Percentiles rank a stretch among this genome's conserved stretches.
These are phyloP conservation scores for Taphrina confusa DNA, from an alignment of 1,139 yeast species.

Conservation along the genomic window DNA sequence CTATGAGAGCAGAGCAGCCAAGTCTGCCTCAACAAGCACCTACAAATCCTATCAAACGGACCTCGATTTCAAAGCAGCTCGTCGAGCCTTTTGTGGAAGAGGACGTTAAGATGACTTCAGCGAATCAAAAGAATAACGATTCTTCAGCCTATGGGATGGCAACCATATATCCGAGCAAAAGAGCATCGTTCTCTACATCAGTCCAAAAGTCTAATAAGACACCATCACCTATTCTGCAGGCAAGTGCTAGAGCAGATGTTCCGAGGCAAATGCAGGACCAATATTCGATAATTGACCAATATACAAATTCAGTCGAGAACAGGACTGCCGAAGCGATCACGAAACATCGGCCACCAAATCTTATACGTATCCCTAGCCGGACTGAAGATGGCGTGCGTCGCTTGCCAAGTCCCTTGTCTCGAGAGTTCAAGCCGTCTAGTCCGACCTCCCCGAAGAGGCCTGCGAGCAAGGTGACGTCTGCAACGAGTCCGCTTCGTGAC, in stretches of 20 bases:
- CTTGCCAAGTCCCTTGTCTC: background rate
- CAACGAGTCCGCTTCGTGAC: background rate
- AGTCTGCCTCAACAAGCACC: no score
- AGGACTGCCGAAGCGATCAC: no score
- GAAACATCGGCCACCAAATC: background rate
- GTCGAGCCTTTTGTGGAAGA: conserved; percentile 9
- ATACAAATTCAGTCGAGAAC: no score
- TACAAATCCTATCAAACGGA: no score
- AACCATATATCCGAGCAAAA: background rate
- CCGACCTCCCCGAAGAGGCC: background rate
- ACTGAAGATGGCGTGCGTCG: background rate
- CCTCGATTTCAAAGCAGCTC: background rate
- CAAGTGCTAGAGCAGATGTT: no score
- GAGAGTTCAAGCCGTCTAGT: background rate
- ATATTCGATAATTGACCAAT: no score
- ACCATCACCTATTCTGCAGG: no score
- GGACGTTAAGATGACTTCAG: no score
- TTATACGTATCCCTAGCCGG: background rate
- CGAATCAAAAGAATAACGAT: background rate
- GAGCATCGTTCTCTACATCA: no score
- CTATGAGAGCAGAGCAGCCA: no score
- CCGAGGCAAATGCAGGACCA: no score
- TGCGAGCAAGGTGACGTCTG: background rate
- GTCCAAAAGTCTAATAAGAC: no score
- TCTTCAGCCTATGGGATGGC: background rate